A percentile compares a stretch with the other conserved stretches of the same genome.
Conservation (phyloP, 352 stramenopile genomes). For the Phytophthora sojae region DNA sequence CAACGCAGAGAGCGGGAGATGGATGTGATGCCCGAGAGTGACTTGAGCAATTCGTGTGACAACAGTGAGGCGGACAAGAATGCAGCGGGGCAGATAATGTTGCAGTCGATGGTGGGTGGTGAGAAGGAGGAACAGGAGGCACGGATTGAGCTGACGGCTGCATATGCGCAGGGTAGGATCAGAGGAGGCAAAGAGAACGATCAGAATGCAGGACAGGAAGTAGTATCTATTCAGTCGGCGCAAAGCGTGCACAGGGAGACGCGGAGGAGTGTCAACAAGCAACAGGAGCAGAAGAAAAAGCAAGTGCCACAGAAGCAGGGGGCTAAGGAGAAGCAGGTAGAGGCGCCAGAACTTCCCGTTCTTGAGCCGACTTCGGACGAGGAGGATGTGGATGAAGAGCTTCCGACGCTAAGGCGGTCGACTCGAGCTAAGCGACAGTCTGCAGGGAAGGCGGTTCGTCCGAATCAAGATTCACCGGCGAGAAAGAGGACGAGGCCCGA, state of each 20-base stretch:
- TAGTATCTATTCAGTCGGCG: not conserved
- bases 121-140: not conserved
- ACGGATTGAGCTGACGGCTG: not conserved
- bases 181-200: not conserved
- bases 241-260: not conserved
- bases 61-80: slow-evolving; percentile 19
- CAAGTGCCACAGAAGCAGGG: not conserved
- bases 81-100: no score
- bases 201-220: not conserved
- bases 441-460: not conserved
- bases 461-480: not conserved
- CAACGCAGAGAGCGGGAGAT: slow-evolving; percentile 13
- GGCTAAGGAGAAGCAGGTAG: not conserved
- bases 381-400: slow-evolving; percentile 14
- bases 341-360: not conserved
- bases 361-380: not conserved
- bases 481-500: slow-evolving; percentile 1
- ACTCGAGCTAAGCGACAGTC: slow-evolving; percentile 7
- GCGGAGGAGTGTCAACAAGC: not conserved
- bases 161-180: not conserved
- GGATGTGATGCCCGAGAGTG: slow-evolving; percentile 13
- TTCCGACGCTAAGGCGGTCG: slow-evolving; percentile 2
- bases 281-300: not conserved
- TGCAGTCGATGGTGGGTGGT: not conserved
- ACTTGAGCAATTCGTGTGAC: slow-evolving; percentile 22